Evolutionary conservation across 805 yeast genomes (phyloP).

Genomic region (Lachancea waltii): DNA sequence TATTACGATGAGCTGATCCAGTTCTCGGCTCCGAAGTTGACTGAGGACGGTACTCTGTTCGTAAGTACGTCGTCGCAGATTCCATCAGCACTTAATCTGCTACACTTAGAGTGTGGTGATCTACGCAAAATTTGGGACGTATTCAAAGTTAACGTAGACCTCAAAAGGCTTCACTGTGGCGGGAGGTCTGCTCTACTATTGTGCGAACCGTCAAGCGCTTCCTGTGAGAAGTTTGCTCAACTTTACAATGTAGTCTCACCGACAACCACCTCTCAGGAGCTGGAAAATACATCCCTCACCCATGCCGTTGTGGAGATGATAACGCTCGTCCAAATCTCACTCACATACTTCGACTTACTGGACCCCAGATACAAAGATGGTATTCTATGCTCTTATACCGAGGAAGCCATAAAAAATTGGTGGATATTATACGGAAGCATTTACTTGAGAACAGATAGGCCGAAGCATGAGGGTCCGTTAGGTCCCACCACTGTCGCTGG

Average conservation of each 20-base stretch:
- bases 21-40: conserved; percentile 63
- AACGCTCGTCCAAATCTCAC: conserved; percentile 63
- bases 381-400: conserved; percentile 70
- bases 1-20: conserved; percentile 60
- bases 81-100: conserved; percentile 65
- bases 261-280: conserved; percentile 4
- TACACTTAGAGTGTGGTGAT: conserved; percentile 63
- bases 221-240: conserved; percentile 74
- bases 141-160: conserved; percentile 68
- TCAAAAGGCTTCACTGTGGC: conserved; percentile 72
- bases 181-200: conserved; percentile 76
- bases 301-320: conserved; percentile 73
- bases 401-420: conserved; percentile 67
- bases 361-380: conserved; percentile 77
- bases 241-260: conserved; percentile 46
- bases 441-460: conserved; percentile 26
- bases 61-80: conserved; percentile 79
- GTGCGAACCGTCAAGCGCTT: conserved; percentile 66
- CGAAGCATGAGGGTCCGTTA: conserved; percentile 44
- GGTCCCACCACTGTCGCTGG: conserved; percentile 72
- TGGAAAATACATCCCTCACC: conserved; percentile 11
- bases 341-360: conserved; percentile 70
- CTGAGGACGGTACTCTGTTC: conserved; percentile 55
- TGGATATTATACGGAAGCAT: conserved; percentile 65
- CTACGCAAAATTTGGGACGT: conserved; percentile 42